A percentile compares a stretch with the other conserved stretches of the same genome.
Conservation (phyloP, 257 asterid species). For the Capsicum rhomboideum region DNA sequence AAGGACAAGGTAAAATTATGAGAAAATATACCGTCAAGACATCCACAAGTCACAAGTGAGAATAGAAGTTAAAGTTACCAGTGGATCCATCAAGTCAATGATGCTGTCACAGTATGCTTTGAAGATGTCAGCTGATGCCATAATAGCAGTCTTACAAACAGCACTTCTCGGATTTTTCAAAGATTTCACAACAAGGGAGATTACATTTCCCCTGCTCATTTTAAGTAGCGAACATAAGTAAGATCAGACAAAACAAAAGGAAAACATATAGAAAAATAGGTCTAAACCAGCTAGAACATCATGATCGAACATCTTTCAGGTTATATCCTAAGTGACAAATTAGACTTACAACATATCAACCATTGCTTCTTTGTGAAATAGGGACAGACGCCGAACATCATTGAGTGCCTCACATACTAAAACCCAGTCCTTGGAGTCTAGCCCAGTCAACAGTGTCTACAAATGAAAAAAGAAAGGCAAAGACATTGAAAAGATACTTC, state of each 20-base stretch:
- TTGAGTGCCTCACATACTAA: constrained; percentile 78
- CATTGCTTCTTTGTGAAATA: constrained; percentile 74
- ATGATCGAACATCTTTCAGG: background rate
- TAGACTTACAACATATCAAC: constrained; percentile 60
- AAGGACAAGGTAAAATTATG: background rate
- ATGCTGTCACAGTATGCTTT: constrained; percentile 63
- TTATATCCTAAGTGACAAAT: background rate
- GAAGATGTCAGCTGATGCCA: constrained; percentile 79
- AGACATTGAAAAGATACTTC: background rate
- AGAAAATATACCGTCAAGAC: background rate
- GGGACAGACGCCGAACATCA: constrained; percentile 56
- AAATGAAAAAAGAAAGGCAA: constrained; percentile 1
- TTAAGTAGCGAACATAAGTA: constrained; percentile 8
- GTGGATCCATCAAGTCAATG: constrained; percentile 64
- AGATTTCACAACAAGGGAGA: constrained; percentile 63
- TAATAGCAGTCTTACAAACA: constrained; percentile 84
- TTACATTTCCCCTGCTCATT: constrained; percentile 47
- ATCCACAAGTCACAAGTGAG: background rate
- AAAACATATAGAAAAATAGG: constrained; percentile 5
- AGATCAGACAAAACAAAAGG: background rate
- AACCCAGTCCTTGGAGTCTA: constrained; percentile 86
- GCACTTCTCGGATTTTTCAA: constrained; percentile 93
- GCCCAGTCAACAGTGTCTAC: constrained; percentile 58
- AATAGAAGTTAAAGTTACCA: constrained; percentile 35
- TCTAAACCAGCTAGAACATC: background rate